Evolutionary conservation across 1,284 basidiomycete genomes (phyloP), one percentile per base, ranked within the genome.

Genomic region (Hymenochaete sp.): DNA sequence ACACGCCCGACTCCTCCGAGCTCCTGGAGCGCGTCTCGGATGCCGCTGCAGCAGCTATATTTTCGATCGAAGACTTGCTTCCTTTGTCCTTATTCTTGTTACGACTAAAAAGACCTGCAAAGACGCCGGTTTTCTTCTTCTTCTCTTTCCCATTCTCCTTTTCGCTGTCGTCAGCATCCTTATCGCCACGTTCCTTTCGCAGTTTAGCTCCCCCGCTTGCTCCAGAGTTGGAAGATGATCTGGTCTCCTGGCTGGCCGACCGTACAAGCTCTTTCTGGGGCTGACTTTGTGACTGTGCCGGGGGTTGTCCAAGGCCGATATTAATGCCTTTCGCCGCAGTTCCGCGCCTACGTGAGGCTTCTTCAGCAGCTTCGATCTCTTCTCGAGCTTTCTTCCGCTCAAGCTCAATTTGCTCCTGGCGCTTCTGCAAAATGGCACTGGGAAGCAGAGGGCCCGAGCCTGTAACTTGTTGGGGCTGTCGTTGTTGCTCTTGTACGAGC

Each of bases 51-150:
- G 73, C 59, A 0, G 71, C 73, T 0, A 66, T 67, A 52, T 73
- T 71, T 66, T 73, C 47, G 42, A 66, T 53, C 14, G 63, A 67
- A 44, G 67, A 66, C 16, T 64, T 67, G 56, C 74, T 76, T 31
- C 76, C 77, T 60, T 85, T 88, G 44, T 77, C 73, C 65, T 90
- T 89, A 60, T 88, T 85, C 62, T 81, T 85, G 60, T 75, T 81
- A 42, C 83, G 67, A 10, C 72, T 71, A 59, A 93, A 93, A 37
- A 93, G 56, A 0, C 78, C 73, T 22, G 79, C 71, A 53, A 93
- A 80, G 33, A 90, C 68, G 1, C 77, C 70, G 4, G 74, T 72
- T 63, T 82, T 80, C 58, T 77, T 75, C 42, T 71, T 71, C 50
- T 70, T 70, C 18, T 71, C 72, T 51, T 58, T 60, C 35, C 58